Conservation (phyloP, 2,329 filamentous ascomycete genomes). For the Monosporascus sp. region DNA sequence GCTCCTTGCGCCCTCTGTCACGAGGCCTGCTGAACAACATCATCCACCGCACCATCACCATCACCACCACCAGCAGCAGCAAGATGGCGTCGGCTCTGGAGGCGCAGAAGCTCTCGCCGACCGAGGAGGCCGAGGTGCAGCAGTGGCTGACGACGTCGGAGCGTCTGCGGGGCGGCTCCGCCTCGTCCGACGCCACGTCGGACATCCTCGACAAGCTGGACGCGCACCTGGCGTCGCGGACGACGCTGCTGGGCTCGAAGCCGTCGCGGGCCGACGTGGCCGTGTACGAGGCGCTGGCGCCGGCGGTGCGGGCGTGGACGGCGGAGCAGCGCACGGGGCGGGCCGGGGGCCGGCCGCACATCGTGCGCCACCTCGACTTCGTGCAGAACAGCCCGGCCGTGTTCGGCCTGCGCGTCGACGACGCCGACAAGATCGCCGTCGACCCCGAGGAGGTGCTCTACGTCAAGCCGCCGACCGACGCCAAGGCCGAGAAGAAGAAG, state of each 20-base stretch:
- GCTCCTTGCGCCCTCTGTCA: slow-evolving; percentile 26
- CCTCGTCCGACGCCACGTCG: slow-evolving; percentile 54
- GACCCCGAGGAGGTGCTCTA: slow-evolving; percentile 77
- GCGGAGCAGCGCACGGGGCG: slow-evolving; percentile 85
- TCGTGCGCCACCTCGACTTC: slow-evolving; percentile 89
- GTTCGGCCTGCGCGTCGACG: slow-evolving; percentile 63
- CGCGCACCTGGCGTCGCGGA: slow-evolving; percentile 79
- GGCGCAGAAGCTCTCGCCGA: slow-evolving; percentile 64
- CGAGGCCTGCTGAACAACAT: slow-evolving; percentile 30
- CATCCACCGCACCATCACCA: slow-evolving; percentile 44
- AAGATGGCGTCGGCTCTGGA: slow-evolving; percentile 54
- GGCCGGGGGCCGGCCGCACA: slow-evolving; percentile 78
- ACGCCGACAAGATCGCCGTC: slow-evolving; percentile 71
- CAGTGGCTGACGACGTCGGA: slow-evolving; percentile 81
- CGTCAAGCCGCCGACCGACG: slow-evolving; percentile 82
- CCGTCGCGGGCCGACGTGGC: slow-evolving; percentile 83
- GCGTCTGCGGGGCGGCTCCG: slow-evolving; percentile 51
- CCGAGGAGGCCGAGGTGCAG: slow-evolving; percentile 81
- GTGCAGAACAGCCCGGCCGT: slow-evolving; percentile 78
- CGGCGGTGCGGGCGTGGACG: slow-evolving; percentile 73
- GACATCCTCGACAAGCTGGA: slow-evolving; percentile 73
- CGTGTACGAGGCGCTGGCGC: slow-evolving; percentile 73
- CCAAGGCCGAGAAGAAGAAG: slow-evolving; percentile 93
- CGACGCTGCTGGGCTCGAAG: slow-evolving; percentile 84
- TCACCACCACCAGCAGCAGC: neutral